These are phyloP conservation scores for Aphanomyces euteiches DNA, from an alignment of 352 stramenopile species.

Conservation along the genomic window DNA sequence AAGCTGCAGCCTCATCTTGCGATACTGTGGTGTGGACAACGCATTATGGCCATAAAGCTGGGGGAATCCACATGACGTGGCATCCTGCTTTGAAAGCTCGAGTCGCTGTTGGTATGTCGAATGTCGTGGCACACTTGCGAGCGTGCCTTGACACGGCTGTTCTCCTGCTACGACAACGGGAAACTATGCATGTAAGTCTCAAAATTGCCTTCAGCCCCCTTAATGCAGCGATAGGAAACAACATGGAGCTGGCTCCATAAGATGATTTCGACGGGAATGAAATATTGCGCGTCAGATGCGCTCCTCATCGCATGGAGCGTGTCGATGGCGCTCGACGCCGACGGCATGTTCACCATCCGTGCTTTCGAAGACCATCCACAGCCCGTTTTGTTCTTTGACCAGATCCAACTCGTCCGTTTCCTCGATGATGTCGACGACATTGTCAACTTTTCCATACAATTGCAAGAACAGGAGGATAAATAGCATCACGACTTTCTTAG, in stretches of 20 bases:
- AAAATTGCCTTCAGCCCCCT: constrained; percentile 42
- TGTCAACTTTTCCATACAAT: constrained; percentile 71
- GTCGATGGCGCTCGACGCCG: constrained; percentile 33
- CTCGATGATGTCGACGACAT: constrained; percentile 67
- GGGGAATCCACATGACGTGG: not conserved
- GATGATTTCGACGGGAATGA: constrained; percentile 39
- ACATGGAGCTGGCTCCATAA: constrained; percentile 57
- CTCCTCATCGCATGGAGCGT: constrained; percentile 61
- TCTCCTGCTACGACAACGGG: not conserved
- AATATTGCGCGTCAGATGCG: constrained; percentile 44
- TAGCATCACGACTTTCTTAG: not conserved
- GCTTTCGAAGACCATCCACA: constrained; percentile 50
- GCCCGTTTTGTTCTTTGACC: constrained; percentile 54
- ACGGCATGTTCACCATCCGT: constrained; percentile 56
- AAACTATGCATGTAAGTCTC: constrained; percentile 42
- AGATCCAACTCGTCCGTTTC: constrained; percentile 52
- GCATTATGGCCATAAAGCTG: not conserved
- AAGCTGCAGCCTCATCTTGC: not conserved
- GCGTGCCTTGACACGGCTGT: not conserved
- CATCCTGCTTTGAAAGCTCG: not conserved
- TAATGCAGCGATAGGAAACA: constrained; percentile 48
- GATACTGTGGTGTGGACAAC: not conserved
- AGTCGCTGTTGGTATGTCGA: not conserved
- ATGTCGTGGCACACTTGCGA: not conserved
- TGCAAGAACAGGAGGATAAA: constrained; percentile 31